Evolutionary conservation across 176 grass and related monocot species (phyloP).

Genomic region (Bolboschoenus planiculmis): DNA sequence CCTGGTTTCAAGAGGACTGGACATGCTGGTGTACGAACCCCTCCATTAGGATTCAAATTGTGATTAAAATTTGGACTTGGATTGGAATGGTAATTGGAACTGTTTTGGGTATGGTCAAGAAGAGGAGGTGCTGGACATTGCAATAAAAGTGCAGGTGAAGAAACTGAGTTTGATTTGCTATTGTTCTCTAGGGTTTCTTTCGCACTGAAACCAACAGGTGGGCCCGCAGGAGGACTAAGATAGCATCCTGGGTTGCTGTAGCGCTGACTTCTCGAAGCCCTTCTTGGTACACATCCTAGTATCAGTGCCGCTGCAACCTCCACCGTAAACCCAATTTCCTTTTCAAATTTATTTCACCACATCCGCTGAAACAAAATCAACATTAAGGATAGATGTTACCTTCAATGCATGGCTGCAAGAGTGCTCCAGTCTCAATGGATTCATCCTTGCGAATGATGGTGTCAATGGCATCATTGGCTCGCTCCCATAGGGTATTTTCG

Average conservation of each 20-base stretch:
- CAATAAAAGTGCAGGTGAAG: background rate
- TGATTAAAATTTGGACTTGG: background rate
- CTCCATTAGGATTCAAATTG: background rate
- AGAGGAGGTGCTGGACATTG: background rate
- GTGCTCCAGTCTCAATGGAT: constrained; percentile 7
- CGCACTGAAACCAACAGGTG: background rate
- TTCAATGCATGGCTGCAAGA: constrained; percentile 51
- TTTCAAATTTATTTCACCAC: background rate
- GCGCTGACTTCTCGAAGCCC: constrained; percentile 45
- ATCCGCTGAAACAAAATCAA: background rate
- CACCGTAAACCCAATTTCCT: background rate
- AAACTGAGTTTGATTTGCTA: constrained; percentile 6
- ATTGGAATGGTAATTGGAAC: background rate
- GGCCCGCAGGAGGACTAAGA: constrained; percentile 15
- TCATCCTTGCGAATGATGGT: constrained; percentile 52
- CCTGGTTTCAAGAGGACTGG: constrained; percentile 26
- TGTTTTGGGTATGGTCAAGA: background rate
- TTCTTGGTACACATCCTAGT: constrained; percentile 47
- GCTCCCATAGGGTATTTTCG: constrained; percentile 28
- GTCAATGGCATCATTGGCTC: constrained; percentile 44
- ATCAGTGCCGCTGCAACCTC: constrained; percentile 38
- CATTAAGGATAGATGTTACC: constrained; percentile 12
- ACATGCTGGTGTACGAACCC: background rate
- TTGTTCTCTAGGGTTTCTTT: constrained; percentile 19
- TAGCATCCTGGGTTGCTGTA: constrained; percentile 43